Conservation (phyloP, 768 basidiomycete species). For the Leccinum rimulosum region DNA sequence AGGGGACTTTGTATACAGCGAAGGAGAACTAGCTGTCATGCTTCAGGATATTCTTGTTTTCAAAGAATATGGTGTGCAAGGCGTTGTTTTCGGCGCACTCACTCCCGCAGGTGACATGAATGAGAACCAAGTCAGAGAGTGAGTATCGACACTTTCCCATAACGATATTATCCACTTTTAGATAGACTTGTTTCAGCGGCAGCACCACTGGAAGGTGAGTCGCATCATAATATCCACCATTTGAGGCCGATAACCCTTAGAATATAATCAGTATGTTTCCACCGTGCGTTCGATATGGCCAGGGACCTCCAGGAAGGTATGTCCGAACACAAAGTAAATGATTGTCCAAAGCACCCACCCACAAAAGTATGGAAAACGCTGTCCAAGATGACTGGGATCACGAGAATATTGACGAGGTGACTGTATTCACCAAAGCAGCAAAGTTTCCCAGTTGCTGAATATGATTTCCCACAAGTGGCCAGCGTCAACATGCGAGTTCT, state of each 20-base stretch:
- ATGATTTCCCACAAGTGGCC: constrained; percentile 45
- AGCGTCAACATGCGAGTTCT: constrained; percentile 38
- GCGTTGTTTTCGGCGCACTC: constrained; percentile 68
- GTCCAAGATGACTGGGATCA: constrained; percentile 58
- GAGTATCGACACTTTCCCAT: not conserved
- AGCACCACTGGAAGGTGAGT: constrained; percentile 58
- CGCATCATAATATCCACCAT: not conserved
- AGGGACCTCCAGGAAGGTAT: constrained; percentile 51
- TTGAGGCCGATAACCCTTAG: not conserved
- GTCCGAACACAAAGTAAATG: not conserved
- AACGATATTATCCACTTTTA: constrained; percentile 1
- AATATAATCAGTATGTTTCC: constrained; percentile 64
- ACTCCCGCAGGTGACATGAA: constrained; percentile 57
- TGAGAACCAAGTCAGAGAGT: constrained; percentile 52
- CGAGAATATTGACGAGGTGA: constrained; percentile 79
- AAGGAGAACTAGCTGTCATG: constrained; percentile 69
- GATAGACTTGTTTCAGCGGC: constrained; percentile 56
- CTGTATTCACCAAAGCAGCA: not conserved
- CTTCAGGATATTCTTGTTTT: constrained; percentile 65
- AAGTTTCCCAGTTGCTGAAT: not conserved
- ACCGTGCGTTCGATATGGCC: constrained; percentile 78
- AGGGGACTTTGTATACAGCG: constrained; percentile 77
- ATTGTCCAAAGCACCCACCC: not conserved
- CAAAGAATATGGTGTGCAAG: constrained; percentile 54
- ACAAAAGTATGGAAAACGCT: constrained; percentile 39